Evolutionary conservation across 257 asterid species (phyloP), one percentile per base, ranked within the genome.

Genomic region (Fraxinus anomala): DNA sequence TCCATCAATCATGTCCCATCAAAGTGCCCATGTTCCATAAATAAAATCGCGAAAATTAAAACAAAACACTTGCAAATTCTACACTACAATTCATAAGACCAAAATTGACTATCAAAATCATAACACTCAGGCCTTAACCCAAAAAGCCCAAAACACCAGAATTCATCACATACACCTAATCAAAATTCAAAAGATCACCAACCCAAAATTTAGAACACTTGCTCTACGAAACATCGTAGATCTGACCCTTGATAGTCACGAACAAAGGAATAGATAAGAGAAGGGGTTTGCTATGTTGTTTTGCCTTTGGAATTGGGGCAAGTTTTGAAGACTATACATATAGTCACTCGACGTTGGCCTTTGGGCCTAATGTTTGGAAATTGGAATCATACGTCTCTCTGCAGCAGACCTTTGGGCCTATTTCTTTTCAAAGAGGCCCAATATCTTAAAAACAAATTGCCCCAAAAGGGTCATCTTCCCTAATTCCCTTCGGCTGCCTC

Each of bases 161-260:
- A 73, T 33, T 31, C 77, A 56, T 8, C 28, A 10, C 26, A 73
- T 47, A 23, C 30, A 12, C 28, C 23, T 9, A 40, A 40, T 19
- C 67, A 49, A 67, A 66, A 51, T 1, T 23, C 51, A 73, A 33
- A 65, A 70, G 30, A 68, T 49, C 39, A 49, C 31, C 0, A 21
- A 24, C 56, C 33, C 33, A 40, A 17, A 68, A 13, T 26, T 30
- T 73, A 61, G 19, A 47, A 3, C 72, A 93, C 99, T 96, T 88
- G 97, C 99, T 91, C 76, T 91, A 96, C 0, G 98, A 87, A 36
- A 95, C 96, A 88, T 95, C 99, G 78, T 95, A 95, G 99, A 95
- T 95, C 97, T 95, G 99, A 73, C 92, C 86, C 86, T 95, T 93
- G 83, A 95, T 91, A 11, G 99, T 97, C 98, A 94, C 92, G 73